Conservation (phyloP, 2,329 filamentous ascomycete genomes). For the Aureobasidium sp. region DNA sequence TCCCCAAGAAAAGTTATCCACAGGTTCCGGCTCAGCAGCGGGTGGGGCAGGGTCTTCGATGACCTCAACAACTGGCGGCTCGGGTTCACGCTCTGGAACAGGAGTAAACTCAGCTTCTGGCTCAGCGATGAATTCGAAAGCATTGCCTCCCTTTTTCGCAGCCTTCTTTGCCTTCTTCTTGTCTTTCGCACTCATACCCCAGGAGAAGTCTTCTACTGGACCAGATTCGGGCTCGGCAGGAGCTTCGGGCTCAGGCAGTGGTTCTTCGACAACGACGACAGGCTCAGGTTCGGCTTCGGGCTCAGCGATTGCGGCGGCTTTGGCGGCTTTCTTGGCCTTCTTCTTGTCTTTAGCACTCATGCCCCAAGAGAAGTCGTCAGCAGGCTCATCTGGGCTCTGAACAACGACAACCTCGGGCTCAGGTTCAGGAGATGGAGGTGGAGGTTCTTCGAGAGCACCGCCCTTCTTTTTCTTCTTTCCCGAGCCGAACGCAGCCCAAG, state of each 20-base stretch:
- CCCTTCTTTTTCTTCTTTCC: constrained; percentile 33
- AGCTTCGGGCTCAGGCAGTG: constrained; percentile 28
- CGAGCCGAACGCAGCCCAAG: constrained; percentile 24
- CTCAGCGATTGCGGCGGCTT: constrained; percentile 20
- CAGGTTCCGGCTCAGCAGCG: background rate
- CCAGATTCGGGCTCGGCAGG: constrained; percentile 33
- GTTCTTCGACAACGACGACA: constrained; percentile 14
- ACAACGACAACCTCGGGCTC: background rate
- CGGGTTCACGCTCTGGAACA: constrained; percentile 24
- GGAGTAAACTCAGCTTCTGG: constrained; percentile 24
- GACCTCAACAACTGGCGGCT: constrained; percentile 21
- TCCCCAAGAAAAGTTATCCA: constrained; percentile 18
- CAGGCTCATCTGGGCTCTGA: constrained; percentile 11
- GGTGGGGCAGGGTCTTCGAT: background rate
- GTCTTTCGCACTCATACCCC: constrained; percentile 32
- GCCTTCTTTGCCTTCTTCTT: constrained; percentile 44
- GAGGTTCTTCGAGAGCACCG: constrained; percentile 9
- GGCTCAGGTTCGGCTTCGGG: constrained; percentile 22
- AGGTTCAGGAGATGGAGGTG: background rate
- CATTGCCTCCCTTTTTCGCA: constrained; percentile 33
- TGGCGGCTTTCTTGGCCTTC: constrained; percentile 33
- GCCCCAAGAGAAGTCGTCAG: constrained; percentile 20
- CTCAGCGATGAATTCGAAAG: constrained; percentile 18
- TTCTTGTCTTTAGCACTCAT: constrained; percentile 22
- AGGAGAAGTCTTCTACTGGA: constrained; percentile 25